A percentile compares a stretch with the other conserved stretches of the same genome.
Evolutionary conservation across 495 filamentous ascomycete species (phyloP).

Genomic region (Oleoguttula mirabilis): DNA sequence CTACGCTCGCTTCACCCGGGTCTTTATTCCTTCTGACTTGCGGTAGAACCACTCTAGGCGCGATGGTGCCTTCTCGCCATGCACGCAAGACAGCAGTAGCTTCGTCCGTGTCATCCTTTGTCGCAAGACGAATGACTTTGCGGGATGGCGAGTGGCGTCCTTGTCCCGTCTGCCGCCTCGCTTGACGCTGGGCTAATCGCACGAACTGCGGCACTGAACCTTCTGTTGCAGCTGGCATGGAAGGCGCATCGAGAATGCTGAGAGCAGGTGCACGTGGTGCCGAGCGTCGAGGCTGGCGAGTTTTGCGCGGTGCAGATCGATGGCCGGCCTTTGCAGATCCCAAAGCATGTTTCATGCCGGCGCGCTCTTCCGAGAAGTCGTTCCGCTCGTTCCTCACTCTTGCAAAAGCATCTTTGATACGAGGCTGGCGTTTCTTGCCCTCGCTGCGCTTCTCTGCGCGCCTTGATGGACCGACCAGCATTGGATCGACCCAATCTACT

Average conservation of each 20-base stretch:
- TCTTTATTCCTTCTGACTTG: no score
- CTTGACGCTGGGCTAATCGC: constrained; percentile 62
- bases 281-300: no score
- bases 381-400: constrained; percentile 33
- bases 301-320: no score
- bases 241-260: constrained; percentile 59
- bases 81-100: constrained; percentile 51
- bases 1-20: no score
- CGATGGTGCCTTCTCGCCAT: constrained; percentile 65
- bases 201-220: constrained; percentile 56
- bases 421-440: constrained; percentile 12
- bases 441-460: constrained; percentile 34
- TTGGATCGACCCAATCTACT: constrained; percentile 48
- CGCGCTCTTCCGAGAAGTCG: constrained; percentile 28
- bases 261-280: constrained; percentile 40
- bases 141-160: constrained; percentile 63
- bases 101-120: constrained; percentile 61
- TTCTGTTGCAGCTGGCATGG: constrained; percentile 15
- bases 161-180: constrained; percentile 44
- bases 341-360: no score
- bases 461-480: constrained; percentile 34
- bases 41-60: no score
- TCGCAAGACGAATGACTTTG: constrained; percentile 65
- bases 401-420: constrained; percentile 13
- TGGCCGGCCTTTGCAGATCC: no score